Evolutionary conservation across 129 eudicot species (phyloP).

Genomic region (Logfia minima): DNA sequence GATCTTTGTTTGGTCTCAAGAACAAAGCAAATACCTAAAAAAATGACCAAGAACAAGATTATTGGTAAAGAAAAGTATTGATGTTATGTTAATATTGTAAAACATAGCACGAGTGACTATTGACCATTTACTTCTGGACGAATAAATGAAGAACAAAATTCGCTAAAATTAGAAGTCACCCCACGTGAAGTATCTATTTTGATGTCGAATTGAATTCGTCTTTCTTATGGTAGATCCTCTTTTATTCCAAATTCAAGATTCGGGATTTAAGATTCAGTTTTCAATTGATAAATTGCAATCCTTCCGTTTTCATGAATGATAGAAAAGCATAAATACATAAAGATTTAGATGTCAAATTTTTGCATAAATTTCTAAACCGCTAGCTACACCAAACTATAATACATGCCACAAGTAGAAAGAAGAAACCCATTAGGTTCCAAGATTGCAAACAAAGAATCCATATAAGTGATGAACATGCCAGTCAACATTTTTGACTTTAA

Average conservation of each 20-base stretch:
- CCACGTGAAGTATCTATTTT: constrained; percentile 30
- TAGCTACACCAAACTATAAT: not conserved
- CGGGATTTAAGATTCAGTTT: constrained; percentile 1
- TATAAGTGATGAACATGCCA: constrained; percentile 2
- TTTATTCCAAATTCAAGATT: not conserved
- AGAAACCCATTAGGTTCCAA: not conserved
- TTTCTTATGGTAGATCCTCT: constrained; percentile 17
- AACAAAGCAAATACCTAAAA: constrained; percentile 80
- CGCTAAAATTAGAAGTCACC: constrained; percentile 3
- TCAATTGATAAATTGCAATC: not conserved
- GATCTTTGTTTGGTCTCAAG: constrained; percentile 84
- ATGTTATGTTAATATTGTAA: not conserved
- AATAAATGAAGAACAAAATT: not conserved
- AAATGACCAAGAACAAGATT: not conserved
- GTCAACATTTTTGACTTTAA: constrained; percentile 12
- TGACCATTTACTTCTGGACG: not conserved
- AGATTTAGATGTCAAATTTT: not conserved
- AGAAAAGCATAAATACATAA: constrained; percentile 11
- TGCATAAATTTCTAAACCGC: not conserved
- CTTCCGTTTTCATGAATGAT: constrained; percentile 24
- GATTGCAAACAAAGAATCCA: not conserved
- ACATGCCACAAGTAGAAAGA: not conserved
- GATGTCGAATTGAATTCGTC: constrained; percentile 11
- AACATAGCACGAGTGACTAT: not conserved
- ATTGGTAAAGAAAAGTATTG: not conserved